A percentile compares a stretch with the other conserved stretches of the same genome.
phyloP scores from a whole-genome alignment of 345 rosid genomes.

The Cardamine chenopodiifolia region DNA sequence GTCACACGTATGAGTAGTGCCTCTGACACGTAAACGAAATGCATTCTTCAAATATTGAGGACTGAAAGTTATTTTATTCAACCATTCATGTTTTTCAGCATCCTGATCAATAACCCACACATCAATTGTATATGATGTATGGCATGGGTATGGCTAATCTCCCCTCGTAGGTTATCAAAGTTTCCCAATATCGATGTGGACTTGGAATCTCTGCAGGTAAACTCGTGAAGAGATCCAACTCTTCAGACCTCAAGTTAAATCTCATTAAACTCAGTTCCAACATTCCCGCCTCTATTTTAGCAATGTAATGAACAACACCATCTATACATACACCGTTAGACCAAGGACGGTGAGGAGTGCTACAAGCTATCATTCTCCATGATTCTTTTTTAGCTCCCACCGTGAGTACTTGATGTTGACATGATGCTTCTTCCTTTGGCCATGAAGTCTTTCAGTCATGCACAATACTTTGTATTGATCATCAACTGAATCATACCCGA shows the following conservation, averaged over 20 bases:
- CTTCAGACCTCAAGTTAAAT: conserved; percentile 16
- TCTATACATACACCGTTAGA: conserved; percentile 19
- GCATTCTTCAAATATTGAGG: not conserved
- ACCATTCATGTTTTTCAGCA: not conserved
- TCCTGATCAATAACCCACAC: conserved; percentile 24
- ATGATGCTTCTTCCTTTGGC: not conserved
- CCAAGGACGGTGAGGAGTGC: not conserved
- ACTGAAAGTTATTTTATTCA: conserved; percentile 2
- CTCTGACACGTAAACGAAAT: not conserved
- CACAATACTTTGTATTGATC: not conserved
- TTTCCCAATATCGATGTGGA: not conserved
- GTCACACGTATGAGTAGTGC: conserved; percentile 7
- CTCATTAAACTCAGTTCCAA: not conserved
- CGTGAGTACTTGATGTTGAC: conserved; percentile 17
- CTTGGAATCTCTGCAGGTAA: not conserved
- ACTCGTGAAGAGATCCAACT: not conserved
- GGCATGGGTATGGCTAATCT: not conserved
- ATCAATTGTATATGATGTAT: not conserved
- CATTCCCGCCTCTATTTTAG: not conserved
- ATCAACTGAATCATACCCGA: not conserved
- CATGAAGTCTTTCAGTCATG: not conserved
- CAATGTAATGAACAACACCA: conserved; percentile 25
- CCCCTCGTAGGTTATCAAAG: conserved; percentile 7
- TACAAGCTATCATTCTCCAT: conserved; percentile 4
- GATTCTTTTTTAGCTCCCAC: not conserved